These are phyloP conservation scores for Psophocarpus tetragonolobus DNA, from an alignment of 306 rosid species.

Conservation along the genomic window DNA sequence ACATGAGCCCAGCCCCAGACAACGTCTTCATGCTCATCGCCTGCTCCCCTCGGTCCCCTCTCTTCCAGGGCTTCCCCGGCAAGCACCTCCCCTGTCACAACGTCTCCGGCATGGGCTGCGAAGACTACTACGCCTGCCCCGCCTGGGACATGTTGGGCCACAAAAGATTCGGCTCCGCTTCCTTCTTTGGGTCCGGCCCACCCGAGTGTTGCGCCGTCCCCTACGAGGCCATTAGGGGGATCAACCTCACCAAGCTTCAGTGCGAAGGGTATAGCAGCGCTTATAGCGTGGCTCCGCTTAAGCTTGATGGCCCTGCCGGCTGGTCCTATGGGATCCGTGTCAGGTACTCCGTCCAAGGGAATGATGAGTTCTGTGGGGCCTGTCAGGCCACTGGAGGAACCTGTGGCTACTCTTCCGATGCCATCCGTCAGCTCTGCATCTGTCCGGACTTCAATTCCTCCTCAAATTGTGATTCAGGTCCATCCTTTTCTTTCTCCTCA, in stretches of 20 bases:
- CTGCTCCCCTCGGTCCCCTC: slow-evolving; percentile 80
- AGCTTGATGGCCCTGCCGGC: slow-evolving; percentile 63
- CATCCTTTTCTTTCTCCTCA: neutral
- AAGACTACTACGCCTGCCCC: slow-evolving; percentile 81
- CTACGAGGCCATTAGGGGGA: slow-evolving; percentile 69
- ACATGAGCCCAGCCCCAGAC: slow-evolving; percentile 74
- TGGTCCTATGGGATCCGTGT: slow-evolving; percentile 95
- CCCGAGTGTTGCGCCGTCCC: slow-evolving; percentile 84
- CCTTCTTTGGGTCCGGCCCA: slow-evolving; percentile 67
- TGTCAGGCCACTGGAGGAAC: slow-evolving; percentile 93
- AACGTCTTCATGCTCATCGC: slow-evolving; percentile 92
- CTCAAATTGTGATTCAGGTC: slow-evolving; percentile 86
- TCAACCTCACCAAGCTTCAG: slow-evolving; percentile 72
- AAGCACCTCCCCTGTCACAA: slow-evolving; percentile 90
- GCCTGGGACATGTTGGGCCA: slow-evolving; percentile 85
- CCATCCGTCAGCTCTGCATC: slow-evolving; percentile 73
- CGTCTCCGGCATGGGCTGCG: slow-evolving; percentile 92
- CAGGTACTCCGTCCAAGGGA: slow-evolving; percentile 78
- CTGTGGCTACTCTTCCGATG: slow-evolving; percentile 79
- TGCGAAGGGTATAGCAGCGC: slow-evolving; percentile 97
- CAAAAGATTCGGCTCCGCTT: slow-evolving; percentile 36
- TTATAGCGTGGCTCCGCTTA: slow-evolving; percentile 81
- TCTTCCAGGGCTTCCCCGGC: slow-evolving; percentile 90
- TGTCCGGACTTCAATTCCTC: slow-evolving; percentile 78
- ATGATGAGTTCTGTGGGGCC: slow-evolving; percentile 71